Evolutionary conservation across 495 filamentous ascomycete genomes (phyloP).

Genomic region (Annulohypoxylon stygium): DNA sequence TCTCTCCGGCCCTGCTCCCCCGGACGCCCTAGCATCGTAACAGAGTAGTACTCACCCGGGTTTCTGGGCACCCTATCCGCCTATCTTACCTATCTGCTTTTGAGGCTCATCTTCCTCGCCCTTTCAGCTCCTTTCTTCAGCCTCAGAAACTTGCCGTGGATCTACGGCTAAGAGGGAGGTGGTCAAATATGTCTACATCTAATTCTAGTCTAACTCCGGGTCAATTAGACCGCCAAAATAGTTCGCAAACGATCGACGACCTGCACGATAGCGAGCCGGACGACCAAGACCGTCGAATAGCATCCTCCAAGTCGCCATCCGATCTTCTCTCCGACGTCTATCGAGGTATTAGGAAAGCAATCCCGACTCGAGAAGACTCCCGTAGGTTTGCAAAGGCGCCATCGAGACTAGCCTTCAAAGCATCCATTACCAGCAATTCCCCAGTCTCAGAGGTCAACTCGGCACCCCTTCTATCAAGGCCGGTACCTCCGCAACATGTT

Average conservation of each 20-base stretch:
- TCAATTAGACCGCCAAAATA: conserved; percentile 38
- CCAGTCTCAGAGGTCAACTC: conserved; percentile 45
- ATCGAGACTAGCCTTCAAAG: conserved; percentile 51
- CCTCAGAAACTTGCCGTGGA: conserved; percentile 14
- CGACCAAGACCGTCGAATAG: conserved; percentile 51
- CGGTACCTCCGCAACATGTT: conserved; percentile 58
- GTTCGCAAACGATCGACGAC: conserved; percentile 37
- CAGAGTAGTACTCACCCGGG: conserved; percentile 40
- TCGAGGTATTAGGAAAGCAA: conserved; percentile 63
- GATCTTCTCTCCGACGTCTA: conserved; percentile 64
- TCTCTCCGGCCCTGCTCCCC: conserved; percentile 20
- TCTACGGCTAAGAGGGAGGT: conserved; percentile 27
- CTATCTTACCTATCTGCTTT: conserved; percentile 14
- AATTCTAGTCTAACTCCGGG: conserved; percentile 41
- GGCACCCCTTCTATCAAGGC: conserved; percentile 45
- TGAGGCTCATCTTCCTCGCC: conserved; percentile 31
- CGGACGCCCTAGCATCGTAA: conserved; percentile 29
- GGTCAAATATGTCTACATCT: conserved; percentile 41
- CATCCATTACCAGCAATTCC: conserved; percentile 41
- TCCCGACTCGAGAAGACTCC: conserved; percentile 56
- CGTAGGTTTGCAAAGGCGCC: conserved; percentile 46
- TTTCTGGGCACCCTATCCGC: conserved; percentile 16
- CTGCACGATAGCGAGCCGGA: conserved; percentile 57
- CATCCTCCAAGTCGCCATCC: conserved; percentile 53
- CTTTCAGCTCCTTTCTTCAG: conserved; percentile 27